Base-by-base conservation (phyloP, 2,329 filamentous ascomycete genomes). In the Xylaria sp. region DNA sequence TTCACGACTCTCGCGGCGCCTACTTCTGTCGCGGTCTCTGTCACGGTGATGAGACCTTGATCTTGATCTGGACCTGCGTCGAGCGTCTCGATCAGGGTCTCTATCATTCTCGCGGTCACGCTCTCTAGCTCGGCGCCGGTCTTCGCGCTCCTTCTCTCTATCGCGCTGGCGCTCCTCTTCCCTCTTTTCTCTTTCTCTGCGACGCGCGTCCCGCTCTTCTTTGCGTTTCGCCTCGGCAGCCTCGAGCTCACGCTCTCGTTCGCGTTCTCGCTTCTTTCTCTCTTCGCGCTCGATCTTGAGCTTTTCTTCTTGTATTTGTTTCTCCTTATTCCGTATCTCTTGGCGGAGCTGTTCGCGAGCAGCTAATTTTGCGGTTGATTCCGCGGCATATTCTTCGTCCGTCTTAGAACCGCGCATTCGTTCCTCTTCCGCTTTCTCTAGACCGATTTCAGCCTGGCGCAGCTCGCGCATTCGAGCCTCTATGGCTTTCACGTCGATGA, bases 301-400 rank as follows among this genome's bases (percentile, higher is more conserved):
- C 75, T 89, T 89, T 78, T 90, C 88, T 76, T 88, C 89, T 65
- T 90, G 86, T 41, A 88, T 87, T 64, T 88, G 87, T 23, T 84
- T 84, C 71, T 91, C 87, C 72, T 88, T 86, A 54, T 84, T 84
- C 62, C 86, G 84, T 20, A 90, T 81, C 73, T 90, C 88, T 56
- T 90, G 87, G 64, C 89, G 85, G 10, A 89, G 83, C 41, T 85
- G 85, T 70, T 90, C 88, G 12, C 92, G 87, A 64, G 90, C 87
- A 9, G 85, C 84, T 41, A 87, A 84, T 59, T 89, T 88, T 7
- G 82, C 83, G 10, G 88, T 86, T 1, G 90, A 90, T 68, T 93
- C 91, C 56, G 86, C 86, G 1, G 88, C 89, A 78, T 94, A 95
- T 58, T 91, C 89, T 65, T 90, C 88, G 73, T 95, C 92, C 0